phyloP scores from a whole-genome alignment of 2,329 filamentous ascomycete species.

The Aspergillus sp. region DNA sequence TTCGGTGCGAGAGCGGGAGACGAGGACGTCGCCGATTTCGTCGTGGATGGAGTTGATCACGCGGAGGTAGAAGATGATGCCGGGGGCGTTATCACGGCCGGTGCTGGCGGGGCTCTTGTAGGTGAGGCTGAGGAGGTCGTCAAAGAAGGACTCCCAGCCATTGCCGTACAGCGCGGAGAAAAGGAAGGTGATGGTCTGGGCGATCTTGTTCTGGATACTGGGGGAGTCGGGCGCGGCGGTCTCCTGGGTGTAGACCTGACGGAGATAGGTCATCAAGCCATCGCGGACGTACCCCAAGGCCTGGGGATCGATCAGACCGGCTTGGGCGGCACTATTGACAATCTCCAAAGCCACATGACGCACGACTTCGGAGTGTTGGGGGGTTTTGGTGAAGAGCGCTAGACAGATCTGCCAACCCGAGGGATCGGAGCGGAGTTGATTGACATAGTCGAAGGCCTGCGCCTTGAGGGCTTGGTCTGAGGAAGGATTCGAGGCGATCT shows the following conservation, averaged over 20 bases:
- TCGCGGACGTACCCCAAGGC: constrained; percentile 76
- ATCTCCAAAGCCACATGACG: constrained; percentile 88
- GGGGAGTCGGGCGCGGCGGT: constrained; percentile 64
- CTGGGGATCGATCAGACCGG: constrained; percentile 69
- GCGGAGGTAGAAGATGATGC: constrained; percentile 83
- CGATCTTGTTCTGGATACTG: constrained; percentile 91
- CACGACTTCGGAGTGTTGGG: constrained; percentile 75
- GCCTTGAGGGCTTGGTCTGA: constrained; percentile 72
- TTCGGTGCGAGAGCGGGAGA: constrained; percentile 74
- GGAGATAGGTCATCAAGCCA: constrained; percentile 76
- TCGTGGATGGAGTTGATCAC: constrained; percentile 89
- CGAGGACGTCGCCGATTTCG: constrained; percentile 90
- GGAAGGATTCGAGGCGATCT: constrained; percentile 83
- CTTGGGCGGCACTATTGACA: constrained; percentile 86
- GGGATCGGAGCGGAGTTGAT: constrained; percentile 75
- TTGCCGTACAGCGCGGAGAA: constrained; percentile 84
- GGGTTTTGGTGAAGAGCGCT: constrained; percentile 76
- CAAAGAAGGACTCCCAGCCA: constrained; percentile 86
- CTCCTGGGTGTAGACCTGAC: constrained; percentile 66
- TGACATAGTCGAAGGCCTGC: constrained; percentile 66
- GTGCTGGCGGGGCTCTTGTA: constrained; percentile 57
- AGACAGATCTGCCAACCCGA: constrained; percentile 90
- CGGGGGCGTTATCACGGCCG: constrained; percentile 66
- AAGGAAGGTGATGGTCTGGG: constrained; percentile 90
- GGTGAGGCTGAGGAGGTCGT: constrained; percentile 81